Base-by-base conservation (phyloP, 331 rosid genomes). In the Ulmus americana region DNA sequence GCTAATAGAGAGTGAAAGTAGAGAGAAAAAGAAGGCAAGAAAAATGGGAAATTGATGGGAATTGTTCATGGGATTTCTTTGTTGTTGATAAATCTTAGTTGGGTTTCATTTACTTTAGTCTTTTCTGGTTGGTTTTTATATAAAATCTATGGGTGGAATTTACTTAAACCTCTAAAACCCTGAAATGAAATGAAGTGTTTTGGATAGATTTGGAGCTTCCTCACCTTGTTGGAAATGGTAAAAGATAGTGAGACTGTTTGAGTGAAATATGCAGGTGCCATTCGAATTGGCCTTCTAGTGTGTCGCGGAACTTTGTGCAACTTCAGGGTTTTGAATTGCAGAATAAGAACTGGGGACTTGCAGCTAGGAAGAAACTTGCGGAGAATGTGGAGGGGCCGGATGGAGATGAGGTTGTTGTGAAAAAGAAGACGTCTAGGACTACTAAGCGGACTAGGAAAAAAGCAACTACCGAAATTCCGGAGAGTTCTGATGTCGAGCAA, bases 361-460 rank as follows among this genome's bases (percentile, higher is more conserved):
- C 83, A 10, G 86, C 85, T 65, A 89, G 80, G 86, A 89, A 75
- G 86, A 83, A 85, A 61, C 61, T 76, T 73, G 71, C 83, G 48
- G 76, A 69, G 56, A 78, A 59, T 59, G 39, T 54, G 45, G 91
- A 83, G 44, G 78, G 70, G 9, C 13, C 77, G 11, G 55, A 49
- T 53, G 91, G 78, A 13, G 79, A 87, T 61, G 95, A 79, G 74
- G 75, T 76, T 54, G 81, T 74, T 35, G 80, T 70, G 48, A 80
- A 76, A 71, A 82, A 82, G 73, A 89, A 86, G 83, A 67, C 76
- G 52, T 22, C 90, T 54, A 67, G 61, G 72, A 76, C 84, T 56
- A 51, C 85, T 35, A 88, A 77, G 70, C 74, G 77, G 22, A 68
- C 84, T 10, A 67, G 60, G 86, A 89, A 85, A 80, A 86, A 86